phyloP scores from a whole-genome alignment of 140 eudicot species.

The Flaveria floridana region DNA sequence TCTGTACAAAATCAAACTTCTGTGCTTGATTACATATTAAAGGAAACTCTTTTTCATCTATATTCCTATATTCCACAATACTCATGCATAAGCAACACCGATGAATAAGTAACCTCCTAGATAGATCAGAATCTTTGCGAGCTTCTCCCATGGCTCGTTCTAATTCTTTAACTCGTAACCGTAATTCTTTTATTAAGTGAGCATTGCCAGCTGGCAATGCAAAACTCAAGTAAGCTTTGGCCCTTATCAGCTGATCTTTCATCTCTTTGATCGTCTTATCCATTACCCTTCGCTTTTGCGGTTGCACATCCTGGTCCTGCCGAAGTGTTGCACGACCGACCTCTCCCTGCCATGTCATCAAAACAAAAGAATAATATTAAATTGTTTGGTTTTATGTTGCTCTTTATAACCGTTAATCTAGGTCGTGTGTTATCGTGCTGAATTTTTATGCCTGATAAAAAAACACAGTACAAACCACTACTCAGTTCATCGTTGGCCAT shows the following conservation, averaged over 20 bases:
- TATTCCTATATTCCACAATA: neutral
- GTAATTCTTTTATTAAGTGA: slow-evolving; percentile 81
- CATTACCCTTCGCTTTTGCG: slow-evolving; percentile 27
- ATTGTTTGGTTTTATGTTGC: slow-evolving; percentile 3
- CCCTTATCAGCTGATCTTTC: slow-evolving; percentile 91
- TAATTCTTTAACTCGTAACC: slow-evolving; percentile 65
- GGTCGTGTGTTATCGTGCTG: slow-evolving; percentile 7
- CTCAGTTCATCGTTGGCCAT: neutral
- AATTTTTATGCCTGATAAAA: neutral
- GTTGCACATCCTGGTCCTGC: slow-evolving; percentile 31
- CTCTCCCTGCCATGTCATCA: slow-evolving; percentile 43
- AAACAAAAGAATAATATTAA: neutral
- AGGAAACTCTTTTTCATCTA: neutral
- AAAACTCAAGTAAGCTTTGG: slow-evolving; percentile 78
- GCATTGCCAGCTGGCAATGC: slow-evolving; percentile 55
- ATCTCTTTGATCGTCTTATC: slow-evolving; percentile 81
- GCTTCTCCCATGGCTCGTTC: slow-evolving; percentile 69
- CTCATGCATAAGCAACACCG: slow-evolving; percentile 1
- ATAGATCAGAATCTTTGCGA: slow-evolving; percentile 61
- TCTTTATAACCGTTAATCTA: neutral
- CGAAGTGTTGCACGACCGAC: slow-evolving; percentile 33
- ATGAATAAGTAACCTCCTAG: slow-evolving; percentile 53
- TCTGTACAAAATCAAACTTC: neutral
- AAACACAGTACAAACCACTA: neutral
- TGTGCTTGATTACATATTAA: slow-evolving; percentile 4